Evolutionary conservation across 352 stramenopile genomes (phyloP).

Genomic region (Peronospora destructor): DNA sequence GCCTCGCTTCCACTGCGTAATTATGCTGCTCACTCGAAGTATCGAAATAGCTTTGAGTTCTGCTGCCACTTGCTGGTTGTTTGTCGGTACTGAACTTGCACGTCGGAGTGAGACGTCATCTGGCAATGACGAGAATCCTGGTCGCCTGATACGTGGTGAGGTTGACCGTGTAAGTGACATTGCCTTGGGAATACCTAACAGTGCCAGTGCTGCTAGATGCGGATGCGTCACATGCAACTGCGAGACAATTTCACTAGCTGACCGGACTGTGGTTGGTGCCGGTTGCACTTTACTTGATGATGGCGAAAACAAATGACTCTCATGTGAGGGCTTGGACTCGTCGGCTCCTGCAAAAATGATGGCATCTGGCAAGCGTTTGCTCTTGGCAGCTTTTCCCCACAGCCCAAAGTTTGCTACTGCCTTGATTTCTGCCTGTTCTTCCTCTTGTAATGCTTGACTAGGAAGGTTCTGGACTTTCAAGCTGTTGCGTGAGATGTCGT

Average conservation of each 20-base stretch:
- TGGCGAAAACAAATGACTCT: constrained; percentile 1
- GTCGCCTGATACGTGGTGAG: constrained; percentile 38
- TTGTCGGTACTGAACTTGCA: constrained; percentile 4
- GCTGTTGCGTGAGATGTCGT: constrained; percentile 17
- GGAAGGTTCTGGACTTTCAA: constrained; percentile 2
- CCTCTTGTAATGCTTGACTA: background rate
- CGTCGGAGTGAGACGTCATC: constrained; percentile 17
- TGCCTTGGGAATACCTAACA: constrained; percentile 19
- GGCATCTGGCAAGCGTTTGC: constrained; percentile 35
- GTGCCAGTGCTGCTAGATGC: constrained; percentile 13
- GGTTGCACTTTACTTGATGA: constrained; percentile 4
- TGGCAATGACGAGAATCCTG: constrained; percentile 23
- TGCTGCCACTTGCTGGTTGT: constrained; percentile 14
- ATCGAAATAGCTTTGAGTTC: constrained; percentile 2
- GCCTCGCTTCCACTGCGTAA: constrained; percentile 88
- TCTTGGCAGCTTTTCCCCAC: constrained; percentile 49
- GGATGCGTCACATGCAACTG: constrained; percentile 28
- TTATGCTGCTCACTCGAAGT: constrained; percentile 23
- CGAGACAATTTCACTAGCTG: constrained; percentile 31
- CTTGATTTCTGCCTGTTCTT: constrained; percentile 20
- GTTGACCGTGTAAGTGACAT: constrained; percentile 47
- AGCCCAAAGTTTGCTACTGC: constrained; percentile 46
- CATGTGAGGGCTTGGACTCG: constrained; percentile 5
- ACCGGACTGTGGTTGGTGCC: constrained; percentile 10
- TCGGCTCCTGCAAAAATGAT: constrained; percentile 36